These are phyloP conservation scores for Gonapodya prolifera DNA, from an alignment of 192 early-diverging fungal genomes.

Conservation along the genomic window DNA sequence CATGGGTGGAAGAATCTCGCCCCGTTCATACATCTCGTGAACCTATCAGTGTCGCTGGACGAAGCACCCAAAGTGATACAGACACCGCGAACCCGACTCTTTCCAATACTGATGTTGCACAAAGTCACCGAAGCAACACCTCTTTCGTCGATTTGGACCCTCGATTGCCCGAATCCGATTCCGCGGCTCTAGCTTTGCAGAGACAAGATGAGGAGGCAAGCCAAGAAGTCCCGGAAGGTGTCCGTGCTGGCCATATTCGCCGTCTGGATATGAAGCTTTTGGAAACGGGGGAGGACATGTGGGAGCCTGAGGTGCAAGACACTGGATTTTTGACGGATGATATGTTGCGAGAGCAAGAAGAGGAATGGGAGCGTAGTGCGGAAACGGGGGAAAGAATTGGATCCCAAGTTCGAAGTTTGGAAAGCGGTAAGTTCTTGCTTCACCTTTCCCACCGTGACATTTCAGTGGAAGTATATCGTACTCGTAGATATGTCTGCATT, in stretches of 20 bases:
- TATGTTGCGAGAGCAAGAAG: constrained; percentile 69
- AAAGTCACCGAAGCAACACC: constrained; percentile 18
- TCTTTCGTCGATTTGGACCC: constrained; percentile 26
- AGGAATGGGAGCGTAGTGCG: constrained; percentile 63
- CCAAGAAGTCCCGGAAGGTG: constrained; percentile 2
- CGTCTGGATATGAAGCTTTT: constrained; percentile 32
- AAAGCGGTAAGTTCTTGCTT: not conserved
- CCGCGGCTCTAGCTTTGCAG: too few relatives aligned
- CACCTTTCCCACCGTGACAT: not conserved
- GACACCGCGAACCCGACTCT: too few relatives aligned
- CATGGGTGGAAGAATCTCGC: too few relatives aligned
- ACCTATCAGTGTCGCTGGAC: too few relatives aligned
- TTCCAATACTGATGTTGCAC: constrained; percentile 6
- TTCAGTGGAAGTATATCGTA: not conserved
- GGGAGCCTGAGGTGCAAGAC: constrained; percentile 36
- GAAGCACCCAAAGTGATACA: too few relatives aligned
- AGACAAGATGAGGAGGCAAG: too few relatives aligned
- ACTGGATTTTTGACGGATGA: constrained; percentile 77
- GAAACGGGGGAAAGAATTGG: constrained; percentile 55
- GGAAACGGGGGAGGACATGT: constrained; percentile 44
- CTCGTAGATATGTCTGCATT: constrained; percentile 78
- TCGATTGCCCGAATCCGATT: not conserved
- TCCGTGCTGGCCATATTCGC: constrained; percentile 33
- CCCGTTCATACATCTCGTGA: too few relatives aligned
- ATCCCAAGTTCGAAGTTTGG: constrained; percentile 49